phyloP scores from a whole-genome alignment of 768 basidiomycete species.

The Xanthoconium stramineum region DNA sequence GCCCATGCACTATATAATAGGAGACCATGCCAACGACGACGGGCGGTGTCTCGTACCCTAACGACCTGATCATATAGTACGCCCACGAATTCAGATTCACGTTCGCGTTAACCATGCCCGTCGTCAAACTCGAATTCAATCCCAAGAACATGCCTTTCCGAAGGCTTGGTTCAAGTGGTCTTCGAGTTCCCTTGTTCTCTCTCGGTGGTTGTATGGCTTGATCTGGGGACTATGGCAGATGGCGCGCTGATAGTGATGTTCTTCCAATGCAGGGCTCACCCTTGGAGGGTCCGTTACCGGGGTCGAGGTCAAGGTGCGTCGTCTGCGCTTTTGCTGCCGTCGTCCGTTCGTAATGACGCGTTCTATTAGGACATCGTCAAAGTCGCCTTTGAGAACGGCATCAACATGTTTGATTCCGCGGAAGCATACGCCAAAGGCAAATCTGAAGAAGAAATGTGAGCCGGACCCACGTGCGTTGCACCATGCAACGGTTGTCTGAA shows the following conservation, averaged over 20 bases:
- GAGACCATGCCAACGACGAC: no score
- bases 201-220: constrained; percentile 36
- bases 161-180: constrained; percentile 43
- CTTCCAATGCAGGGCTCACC: constrained; percentile 38
- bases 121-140: constrained; percentile 32
- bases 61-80: no score
- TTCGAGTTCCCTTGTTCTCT: constrained; percentile 50
- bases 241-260: no score
- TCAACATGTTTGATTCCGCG: constrained; percentile 50
- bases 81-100: no score
- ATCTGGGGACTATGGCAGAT: constrained; percentile 28
- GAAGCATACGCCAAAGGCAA: constrained; percentile 45
- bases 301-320: constrained; percentile 47
- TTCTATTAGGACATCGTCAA: constrained; percentile 47
- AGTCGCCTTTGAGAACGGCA: constrained; percentile 48
- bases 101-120: constrained; percentile 17
- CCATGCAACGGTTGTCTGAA: no score
- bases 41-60: no score
- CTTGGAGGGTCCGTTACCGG: constrained; percentile 46
- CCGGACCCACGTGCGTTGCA: neutral
- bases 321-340: no score
- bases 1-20: no score
- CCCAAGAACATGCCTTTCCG: constrained; percentile 40
- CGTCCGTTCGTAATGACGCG: no score
- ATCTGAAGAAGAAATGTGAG: constrained; percentile 52